Conservation (phyloP, 257 asterid species). For the Apocynum venetum region DNA sequence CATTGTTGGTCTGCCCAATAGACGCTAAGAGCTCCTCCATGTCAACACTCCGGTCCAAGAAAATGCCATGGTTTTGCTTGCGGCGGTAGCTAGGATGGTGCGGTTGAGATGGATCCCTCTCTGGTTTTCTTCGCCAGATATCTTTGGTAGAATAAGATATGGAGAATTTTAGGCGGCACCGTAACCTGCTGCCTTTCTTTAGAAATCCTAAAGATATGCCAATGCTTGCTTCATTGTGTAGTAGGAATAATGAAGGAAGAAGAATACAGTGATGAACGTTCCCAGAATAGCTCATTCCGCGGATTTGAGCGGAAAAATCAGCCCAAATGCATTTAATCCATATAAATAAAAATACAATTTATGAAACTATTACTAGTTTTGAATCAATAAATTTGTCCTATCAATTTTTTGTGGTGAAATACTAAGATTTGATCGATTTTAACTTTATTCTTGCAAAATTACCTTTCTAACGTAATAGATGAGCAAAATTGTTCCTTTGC, state of each 20-base stretch:
- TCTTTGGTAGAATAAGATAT: conserved; percentile 28
- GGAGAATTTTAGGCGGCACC: conserved; percentile 30
- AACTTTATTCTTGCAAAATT: too few species aligned
- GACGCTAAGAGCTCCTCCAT: conserved; percentile 61
- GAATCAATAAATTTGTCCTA: too few species aligned
- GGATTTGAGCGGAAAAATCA: conserved; percentile 10
- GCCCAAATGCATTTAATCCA: neutral
- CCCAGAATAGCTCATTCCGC: conserved; percentile 18
- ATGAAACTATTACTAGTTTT: too few species aligned
- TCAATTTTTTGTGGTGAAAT: too few species aligned
- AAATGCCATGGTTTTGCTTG: conserved; percentile 17
- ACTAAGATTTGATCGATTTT: too few species aligned
- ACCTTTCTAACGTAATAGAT: too few species aligned
- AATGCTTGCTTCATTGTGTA: conserved; percentile 22
- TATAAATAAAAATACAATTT: too few species aligned
- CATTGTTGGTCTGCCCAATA: conserved; percentile 60
- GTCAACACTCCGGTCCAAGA: conserved; percentile 63
- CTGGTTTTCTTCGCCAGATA: conserved; percentile 46
- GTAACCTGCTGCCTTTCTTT: conserved; percentile 15
- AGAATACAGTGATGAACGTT: conserved; percentile 18
- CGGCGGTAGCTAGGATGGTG: conserved; percentile 32
- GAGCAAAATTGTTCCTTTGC: too few species aligned
- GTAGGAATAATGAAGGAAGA: conserved; percentile 25
- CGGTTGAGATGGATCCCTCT: conserved; percentile 4
- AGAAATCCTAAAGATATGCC: conserved; percentile 15